Evolutionary conservation across 306 rosid genomes (phyloP), one percentile per base, ranked within the genome.

Genomic region (Lithocarpus polystachyus): DNA sequence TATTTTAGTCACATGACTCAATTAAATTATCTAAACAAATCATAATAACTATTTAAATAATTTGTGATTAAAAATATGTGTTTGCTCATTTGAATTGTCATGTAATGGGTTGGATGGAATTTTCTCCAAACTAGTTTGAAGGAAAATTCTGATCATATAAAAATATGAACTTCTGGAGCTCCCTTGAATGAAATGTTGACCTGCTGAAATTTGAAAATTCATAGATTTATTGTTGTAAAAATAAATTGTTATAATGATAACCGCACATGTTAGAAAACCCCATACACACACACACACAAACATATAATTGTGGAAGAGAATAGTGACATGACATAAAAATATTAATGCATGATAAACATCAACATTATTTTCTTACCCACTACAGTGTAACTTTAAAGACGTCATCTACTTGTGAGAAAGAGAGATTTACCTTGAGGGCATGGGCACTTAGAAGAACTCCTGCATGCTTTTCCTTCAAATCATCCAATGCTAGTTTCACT

Each of bases 371-470:
- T 57, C 64, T 57, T 57, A 26, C 72, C 52, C 20, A 19, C 20
- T 71, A 72, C 77, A 15, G 67, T 69, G 51, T 31, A 31, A 4
- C 24, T 10, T 37, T 9, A 37, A 23, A 57, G 43, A 35, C 28
- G 24, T 23, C 14, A 35, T 70, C 68, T 45, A 48, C 17, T 15
- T 35, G 70, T 60, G 6, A 73, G 3, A n/a, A n/a, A 31, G 68
- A 78, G 82, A 68, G 73, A 51, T 51, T 67, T 80, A 93, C 99
- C 96, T 90, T 88, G 61, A 88, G 80, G 80, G 94, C 91, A 51
- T 77, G 95, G n/a, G 89, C 89, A 86, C 98, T 95, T 80, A 93
- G 77, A 78, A 95, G 90, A 82, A 80, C 84, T 69, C 97, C 97
- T 1, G 90, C 75, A 77, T 93, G 83, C 75, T 87, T 93, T 56